Conservation (phyloP, 371 early-diverging fungal genomes). For the Coemansia sp. region DNA sequence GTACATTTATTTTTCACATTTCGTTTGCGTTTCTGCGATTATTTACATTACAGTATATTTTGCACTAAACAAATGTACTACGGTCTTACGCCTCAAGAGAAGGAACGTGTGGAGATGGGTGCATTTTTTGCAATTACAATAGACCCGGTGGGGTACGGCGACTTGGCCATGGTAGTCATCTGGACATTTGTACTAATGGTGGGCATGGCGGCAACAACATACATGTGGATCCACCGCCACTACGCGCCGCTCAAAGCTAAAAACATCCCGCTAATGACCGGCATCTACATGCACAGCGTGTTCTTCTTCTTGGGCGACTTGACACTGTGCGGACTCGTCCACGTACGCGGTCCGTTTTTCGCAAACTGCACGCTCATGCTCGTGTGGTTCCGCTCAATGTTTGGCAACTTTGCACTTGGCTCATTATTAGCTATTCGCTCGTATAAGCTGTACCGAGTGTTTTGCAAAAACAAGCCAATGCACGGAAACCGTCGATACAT, state of each 20-base stretch:
- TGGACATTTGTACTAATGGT: slow-evolving; percentile 17
- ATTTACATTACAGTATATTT: not conserved
- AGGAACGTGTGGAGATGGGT: slow-evolving; percentile 30
- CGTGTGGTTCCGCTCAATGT: slow-evolving; percentile 43
- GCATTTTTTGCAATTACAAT: slow-evolving; percentile 31
- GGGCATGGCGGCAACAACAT: slow-evolving; percentile 34
- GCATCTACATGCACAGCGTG: slow-evolving; percentile 36
- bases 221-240: slow-evolving; percentile 38
- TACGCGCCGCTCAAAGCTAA: slow-evolving; percentile 50
- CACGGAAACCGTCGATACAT: slow-evolving; percentile 30
- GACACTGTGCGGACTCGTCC: slow-evolving; percentile 44
- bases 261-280: slow-evolving; percentile 49
- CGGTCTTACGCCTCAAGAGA: slow-evolving; percentile 26
- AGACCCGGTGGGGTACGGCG: slow-evolving; percentile 34
- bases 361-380: slow-evolving; percentile 45
- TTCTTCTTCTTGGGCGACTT: slow-evolving; percentile 47
- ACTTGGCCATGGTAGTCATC: slow-evolving; percentile 22
- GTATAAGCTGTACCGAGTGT: slow-evolving; percentile 43
- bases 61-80: slow-evolving; percentile 27
- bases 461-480: slow-evolving; percentile 35
- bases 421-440: slow-evolving; percentile 43
- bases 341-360: slow-evolving; percentile 32
- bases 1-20: not conserved
- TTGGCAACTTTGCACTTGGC: slow-evolving; percentile 44
- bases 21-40: not conserved